Base-by-base conservation (phyloP, 768 basidiomycete species). In the Nevesoporus exiguus region DNA sequence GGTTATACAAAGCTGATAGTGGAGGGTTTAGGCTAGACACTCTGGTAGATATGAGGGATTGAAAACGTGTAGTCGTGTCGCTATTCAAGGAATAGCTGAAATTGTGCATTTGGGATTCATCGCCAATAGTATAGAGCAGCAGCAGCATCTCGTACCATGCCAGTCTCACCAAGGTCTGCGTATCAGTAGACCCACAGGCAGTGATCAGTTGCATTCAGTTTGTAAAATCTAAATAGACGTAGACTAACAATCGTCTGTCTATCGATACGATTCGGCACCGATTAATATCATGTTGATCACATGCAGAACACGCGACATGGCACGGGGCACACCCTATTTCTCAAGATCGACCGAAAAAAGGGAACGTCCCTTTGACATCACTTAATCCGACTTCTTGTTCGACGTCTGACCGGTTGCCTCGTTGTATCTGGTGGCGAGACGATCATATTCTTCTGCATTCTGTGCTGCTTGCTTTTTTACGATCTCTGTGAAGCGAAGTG, bases 381-480 rank as follows among this genome's bases (percentile, higher is more conserved):
- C 27, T 31, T 65, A 91, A 63, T 91, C 88, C 40, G 72, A 72
- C 61, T 87, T 82, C 71, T 93, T 93, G 74, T 80, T 71, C 17
- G 78, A 80, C 1, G 71, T 66, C 34, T 70, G 68, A 3, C 88
- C 89, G 1, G 86, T 86, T 46, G 81, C 77, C 54, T 83, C 76
- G 67, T 90, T 91, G 72, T 84, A 83, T 70, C 85, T 82, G 5
- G 83, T 86, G 1, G 90, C 87, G 50, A 95, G 81, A 50, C 91
- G 78, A 73, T 93, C 86, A 62, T 89, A 94, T 66, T 93, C 90
- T 22, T 75, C 77, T 5, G 83, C 85, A 59, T 93, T 90, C 61
- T 89, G 86, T 1, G 75, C 68, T 0, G 90, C 87, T 69, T 94
- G 92, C 71, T 85, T 88, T 76, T 92, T 91, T 51, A 94, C 70